Evolutionary conservation across 495 filamentous ascomycete genomes (phyloP).

Genomic region (Tirmania nivea): DNA sequence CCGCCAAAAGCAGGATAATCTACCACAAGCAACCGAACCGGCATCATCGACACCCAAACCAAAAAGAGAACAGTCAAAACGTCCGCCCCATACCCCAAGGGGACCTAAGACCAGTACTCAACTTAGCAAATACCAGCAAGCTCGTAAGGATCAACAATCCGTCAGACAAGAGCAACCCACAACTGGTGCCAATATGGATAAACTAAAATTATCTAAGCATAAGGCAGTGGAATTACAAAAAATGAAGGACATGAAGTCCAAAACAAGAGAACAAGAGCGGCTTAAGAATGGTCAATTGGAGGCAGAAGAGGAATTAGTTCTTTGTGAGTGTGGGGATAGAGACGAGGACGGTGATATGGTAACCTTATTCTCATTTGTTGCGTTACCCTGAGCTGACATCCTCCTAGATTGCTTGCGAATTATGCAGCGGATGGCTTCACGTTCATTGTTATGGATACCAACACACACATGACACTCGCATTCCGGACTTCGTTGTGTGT

Average conservation of each 20-base stretch:
- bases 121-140: too few relatives aligned
- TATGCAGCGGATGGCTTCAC: conserved; percentile 17
- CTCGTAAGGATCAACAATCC: too few relatives aligned
- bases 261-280: neutral
- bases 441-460: conserved; percentile 17
- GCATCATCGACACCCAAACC: too few relatives aligned
- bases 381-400: too few relatives aligned
- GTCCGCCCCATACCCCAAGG: too few relatives aligned
- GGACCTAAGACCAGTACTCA: too few relatives aligned
- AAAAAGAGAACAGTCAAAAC: too few relatives aligned
- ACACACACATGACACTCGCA: conserved; percentile 10
- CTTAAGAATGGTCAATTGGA: neutral
- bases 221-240: conserved; percentile 4
- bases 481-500: conserved; percentile 16
- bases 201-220: conserved; percentile 5
- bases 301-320: neutral
- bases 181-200: conserved; percentile 1
- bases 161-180: too few relatives aligned
- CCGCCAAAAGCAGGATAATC: too few relatives aligned
- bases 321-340: conserved; percentile 13
- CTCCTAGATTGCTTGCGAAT: conserved; percentile 12
- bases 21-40: too few relatives aligned
- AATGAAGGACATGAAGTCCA: neutral
- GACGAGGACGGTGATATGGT: conserved; percentile 5
- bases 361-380: neutral